Conservation (phyloP, 306 rosid genomes). For the Aeschynomene evenia region DNA sequence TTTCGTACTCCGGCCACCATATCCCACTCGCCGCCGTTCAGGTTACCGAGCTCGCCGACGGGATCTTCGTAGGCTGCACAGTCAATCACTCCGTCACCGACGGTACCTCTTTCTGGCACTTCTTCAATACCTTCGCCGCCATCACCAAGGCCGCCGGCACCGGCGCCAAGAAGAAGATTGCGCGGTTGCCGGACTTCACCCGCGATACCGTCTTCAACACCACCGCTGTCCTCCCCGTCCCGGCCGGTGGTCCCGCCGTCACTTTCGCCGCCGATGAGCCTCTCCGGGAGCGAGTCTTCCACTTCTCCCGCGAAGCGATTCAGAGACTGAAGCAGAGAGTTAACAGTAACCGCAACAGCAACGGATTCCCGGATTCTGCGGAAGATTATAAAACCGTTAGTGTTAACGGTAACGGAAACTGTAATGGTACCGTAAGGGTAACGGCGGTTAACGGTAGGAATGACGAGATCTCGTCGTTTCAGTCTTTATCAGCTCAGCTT, state of each 20-base stretch:
- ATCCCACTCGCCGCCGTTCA: constrained; percentile 70
- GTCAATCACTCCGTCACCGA: constrained; percentile 77
- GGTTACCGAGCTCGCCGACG: constrained; percentile 77
- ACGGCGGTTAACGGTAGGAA: neutral
- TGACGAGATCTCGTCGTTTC: constrained; percentile 82
- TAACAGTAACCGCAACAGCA: constrained; percentile 3
- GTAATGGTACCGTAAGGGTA: neutral
- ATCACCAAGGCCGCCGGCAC: constrained; percentile 26
- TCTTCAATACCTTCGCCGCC: constrained; percentile 87
- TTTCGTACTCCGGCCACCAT: constrained; percentile 69
- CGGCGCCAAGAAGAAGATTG: constrained; percentile 45
- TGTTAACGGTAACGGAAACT: constrained; percentile 32
- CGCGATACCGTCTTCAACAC: constrained; percentile 67
- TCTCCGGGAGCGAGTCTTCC: constrained; percentile 72
- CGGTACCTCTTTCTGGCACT: constrained; percentile 91
- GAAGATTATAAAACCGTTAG: constrained; percentile 52
- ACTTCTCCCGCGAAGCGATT: constrained; percentile 51
- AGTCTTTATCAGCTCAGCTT: constrained; percentile 75
- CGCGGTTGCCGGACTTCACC: constrained; percentile 49
- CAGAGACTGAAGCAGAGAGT: constrained; percentile 53
- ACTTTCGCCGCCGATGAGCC: constrained; percentile 58
- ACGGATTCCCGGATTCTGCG: constrained; percentile 36
- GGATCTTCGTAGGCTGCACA: constrained; percentile 64
- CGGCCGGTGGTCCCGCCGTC: constrained; percentile 62
- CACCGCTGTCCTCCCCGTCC: constrained; percentile 50